Evolutionary conservation across 2,329 filamentous ascomycete species (phyloP), one percentile per base, ranked within the genome.

Genomic region (Aspergillus arachidicola): DNA sequence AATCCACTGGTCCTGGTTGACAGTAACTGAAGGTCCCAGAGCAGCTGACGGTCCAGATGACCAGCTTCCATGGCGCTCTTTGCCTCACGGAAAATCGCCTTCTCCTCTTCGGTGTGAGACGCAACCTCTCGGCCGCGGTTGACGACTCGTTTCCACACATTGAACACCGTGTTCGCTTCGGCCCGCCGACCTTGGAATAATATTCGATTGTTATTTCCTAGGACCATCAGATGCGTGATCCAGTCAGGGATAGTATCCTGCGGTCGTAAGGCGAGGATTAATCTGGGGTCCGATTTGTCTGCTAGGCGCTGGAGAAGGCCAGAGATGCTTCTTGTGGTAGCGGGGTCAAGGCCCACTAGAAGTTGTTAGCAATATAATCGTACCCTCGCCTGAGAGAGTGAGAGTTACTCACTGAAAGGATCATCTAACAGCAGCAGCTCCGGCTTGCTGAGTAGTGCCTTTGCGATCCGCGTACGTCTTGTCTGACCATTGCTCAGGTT

Each of bases 401-500:
- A 28, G 43, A 30, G n/a, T 16, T 36, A 74, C 81, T 72, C 74
- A 86, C 83, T 96, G 73, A 97, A 97, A 1, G 95, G 94, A 71
- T 97, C 94, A 78, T 99, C 95, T 2, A 97, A 83, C 58, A 98
- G 83, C 64, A 99, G 75, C 12, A 97, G 85, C 76, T 96, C 91
- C 0, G 95, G 95, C 58, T 85, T 85, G 7, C 84, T 88, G 63
- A 98, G 83, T 57, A 99, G 79, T 0, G 94, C 93, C 70, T 93
- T 91, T 2, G 93, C 95, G 69, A 99, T 97, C 65, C 92, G 87
- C 9, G 94, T 91, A 60, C 95, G 84, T 66, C 94, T 84, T 7
- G 91, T 94, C 78, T 99, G 95, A 0, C 95, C 95, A 77, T 98
- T 97, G 75, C 93, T 97, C 60, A 99, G 80, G 75, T 95, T 96